Base-by-base conservation (phyloP, 306 rosid species). In the Lithocarpus polystachyus region DNA sequence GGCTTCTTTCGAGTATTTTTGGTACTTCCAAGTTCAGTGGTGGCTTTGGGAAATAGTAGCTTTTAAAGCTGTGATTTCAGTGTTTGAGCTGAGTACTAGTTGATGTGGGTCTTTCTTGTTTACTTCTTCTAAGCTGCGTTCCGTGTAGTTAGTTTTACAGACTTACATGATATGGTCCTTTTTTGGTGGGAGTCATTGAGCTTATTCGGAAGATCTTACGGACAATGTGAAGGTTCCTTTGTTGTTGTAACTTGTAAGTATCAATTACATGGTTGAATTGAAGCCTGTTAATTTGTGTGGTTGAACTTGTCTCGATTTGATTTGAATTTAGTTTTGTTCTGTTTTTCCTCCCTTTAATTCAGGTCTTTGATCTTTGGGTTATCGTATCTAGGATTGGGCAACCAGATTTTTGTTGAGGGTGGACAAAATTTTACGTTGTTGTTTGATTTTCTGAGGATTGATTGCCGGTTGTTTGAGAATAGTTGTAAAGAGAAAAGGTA, bases 41-140 rank as follows among this genome's bases (percentile, higher is more conserved):
- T 87, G 68, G 86, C 88, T 80, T 92, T 83, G 92, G 92, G 93
- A 89, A 90, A 89, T 86, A 93, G 91, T 83, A 83, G 89, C 93
- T 89, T 88, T 83, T 85, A 83, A 83, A 80, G 86, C 86, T 78
- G 84, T 83, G 69, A 78, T 79, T 83, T 77, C 85, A 15, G 64
- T 75, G 60, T 51, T 64, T 75, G 20, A 33, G 88, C 76, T 77
- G 80, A 40, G 45, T 40, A 84, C 86, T 86, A 55, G 72, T 67
- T 80, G 60, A 83, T 73, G 57, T 57, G 82, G 74, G 75, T 82
- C 62, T 33, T 62, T 77, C 80, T 73, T 68, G 37, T 74, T 74
- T 56, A 6, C 28, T 78, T 51, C 69, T 59, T 69, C 68, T 62
- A 24, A 64, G 62, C 77, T 68, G 40, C 56, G 64, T 56, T 77